These are phyloP conservation scores for Pulveroboletus ravenelii DNA, from an alignment of 768 basidiomycete species.

Conservation along the genomic window DNA sequence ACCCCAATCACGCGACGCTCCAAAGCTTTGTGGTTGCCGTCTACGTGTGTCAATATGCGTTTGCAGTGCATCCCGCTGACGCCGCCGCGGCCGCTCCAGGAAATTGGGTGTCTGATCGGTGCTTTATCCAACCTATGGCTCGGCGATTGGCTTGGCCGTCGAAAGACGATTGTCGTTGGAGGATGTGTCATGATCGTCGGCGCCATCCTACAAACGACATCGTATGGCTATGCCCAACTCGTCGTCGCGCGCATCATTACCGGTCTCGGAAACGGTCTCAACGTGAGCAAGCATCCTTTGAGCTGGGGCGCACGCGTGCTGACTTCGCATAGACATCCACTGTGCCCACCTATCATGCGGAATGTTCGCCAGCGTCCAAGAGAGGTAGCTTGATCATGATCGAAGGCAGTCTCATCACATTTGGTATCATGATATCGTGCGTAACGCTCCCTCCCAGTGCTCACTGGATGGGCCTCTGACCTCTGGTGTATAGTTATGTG, in stretches of 20 bases:
- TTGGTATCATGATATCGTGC: slow-evolving; percentile 60
- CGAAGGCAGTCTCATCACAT: slow-evolving; percentile 59
- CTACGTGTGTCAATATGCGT: slow-evolving; percentile 36
- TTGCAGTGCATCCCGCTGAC: neutral
- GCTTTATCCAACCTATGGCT: slow-evolving; percentile 60
- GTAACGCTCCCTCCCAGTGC: slow-evolving; percentile 17
- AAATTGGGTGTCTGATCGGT: slow-evolving; percentile 61
- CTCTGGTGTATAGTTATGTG: slow-evolving; percentile 16
- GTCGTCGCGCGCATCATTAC: slow-evolving; percentile 57
- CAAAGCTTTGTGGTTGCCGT: slow-evolving; percentile 59
- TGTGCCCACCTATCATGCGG: slow-evolving; percentile 60
- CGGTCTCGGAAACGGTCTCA: slow-evolving; percentile 63
- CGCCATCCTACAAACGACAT: slow-evolving; percentile 54
- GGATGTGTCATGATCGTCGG: slow-evolving; percentile 59
- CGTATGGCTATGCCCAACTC: slow-evolving; percentile 56
- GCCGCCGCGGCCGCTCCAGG: slow-evolving; percentile 30
- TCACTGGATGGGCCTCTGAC: slow-evolving; percentile 1
- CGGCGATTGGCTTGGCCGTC: slow-evolving; percentile 55
- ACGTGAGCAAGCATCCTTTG: slow-evolving; percentile 31
- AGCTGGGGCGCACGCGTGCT: neutral
- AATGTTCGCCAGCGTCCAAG: slow-evolving; percentile 56
- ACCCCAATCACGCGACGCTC: slow-evolving; percentile 45
- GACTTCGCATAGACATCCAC: slow-evolving; percentile 49
- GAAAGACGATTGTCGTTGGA: slow-evolving; percentile 54
- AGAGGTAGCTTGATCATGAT: slow-evolving; percentile 63